phyloP scores from a whole-genome alignment of 805 yeast species.

The Pichia kluyveri region DNA sequence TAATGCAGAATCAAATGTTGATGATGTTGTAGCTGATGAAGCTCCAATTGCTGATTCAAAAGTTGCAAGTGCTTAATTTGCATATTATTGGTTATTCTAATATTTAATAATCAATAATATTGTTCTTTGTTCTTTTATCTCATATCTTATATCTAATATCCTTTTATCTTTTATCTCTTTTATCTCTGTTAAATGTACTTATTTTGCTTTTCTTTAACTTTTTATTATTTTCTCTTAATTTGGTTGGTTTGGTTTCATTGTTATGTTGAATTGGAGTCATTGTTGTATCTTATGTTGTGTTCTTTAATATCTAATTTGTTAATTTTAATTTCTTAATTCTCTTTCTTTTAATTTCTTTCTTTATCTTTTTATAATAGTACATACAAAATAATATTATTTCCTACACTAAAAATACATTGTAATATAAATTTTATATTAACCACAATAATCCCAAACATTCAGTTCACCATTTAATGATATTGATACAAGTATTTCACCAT shows the following conservation, averaged over 20 bases:
- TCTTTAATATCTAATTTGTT: too few species aligned
- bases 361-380: background rate
- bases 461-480: constrained; percentile 25
- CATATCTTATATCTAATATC: background rate
- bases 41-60: constrained; percentile 13
- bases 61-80: constrained; percentile 8
- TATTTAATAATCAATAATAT: background rate
- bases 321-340: too few species aligned
- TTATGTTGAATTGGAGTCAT: too few species aligned
- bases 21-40: constrained; percentile 7
- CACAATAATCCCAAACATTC: constrained; percentile 16
- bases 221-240: too few species aligned
- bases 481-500: constrained; percentile 30
- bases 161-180: background rate
- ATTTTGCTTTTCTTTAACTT: too few species aligned
- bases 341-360: too few species aligned
- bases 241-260: too few species aligned
- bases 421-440: too few species aligned
- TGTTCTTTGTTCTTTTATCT: too few species aligned
- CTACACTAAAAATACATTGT: background rate
- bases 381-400: background rate
- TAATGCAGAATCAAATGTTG: background rate
- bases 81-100: background rate
- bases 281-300: too few species aligned
- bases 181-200: too few species aligned